Evolutionary conservation across 768 basidiomycete species (phyloP), one percentile per base, ranked within the genome.

Genomic region (Boletus speciosus): DNA sequence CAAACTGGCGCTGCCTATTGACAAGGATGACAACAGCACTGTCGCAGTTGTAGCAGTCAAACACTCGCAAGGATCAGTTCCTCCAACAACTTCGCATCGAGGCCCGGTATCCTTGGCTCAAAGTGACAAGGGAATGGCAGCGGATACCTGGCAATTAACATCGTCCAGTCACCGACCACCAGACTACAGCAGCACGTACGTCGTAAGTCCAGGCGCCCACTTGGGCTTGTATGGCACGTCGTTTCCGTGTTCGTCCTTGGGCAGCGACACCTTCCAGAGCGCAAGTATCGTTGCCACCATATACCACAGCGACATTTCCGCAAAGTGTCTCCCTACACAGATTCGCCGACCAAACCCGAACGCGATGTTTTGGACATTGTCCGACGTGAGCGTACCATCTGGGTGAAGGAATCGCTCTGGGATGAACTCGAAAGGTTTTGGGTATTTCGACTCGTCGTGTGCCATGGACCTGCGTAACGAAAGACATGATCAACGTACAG

Each of bases 361-460:
- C 11, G 47, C 64, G 15, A 61, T 53, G 19, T 43, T 25, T 29
- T 46, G 39, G 8, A 58, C 50, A n/a, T 49, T 52, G n/a, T 64
- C 59, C 9, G 40, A 43, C 9, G 52, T 62, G 35, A 62, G 53
- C 6, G 49, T 55, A 1, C 57, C 63, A 21, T 65, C 48, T 2
- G 39, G 4, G 36, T 74, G 68, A 10, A 75, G 48, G 49, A 77
- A 76, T 29, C 56, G 57, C 46, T 59, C 57, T 5, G 76, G 76
- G 12, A 54, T 52, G 59, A 76, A 77, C 32, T 60, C 61, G 12
- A 72, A 71, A 6, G 75, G 70, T 2, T 67, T 65, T 1, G 69
- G 64, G 49, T 76, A 74, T 63, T 69, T 69, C 40, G 59, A 69
- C 23, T 56, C 56, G 37, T 65, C 46, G 10, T 58, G 64, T 5